Base-by-base conservation (phyloP, 2,329 filamentous ascomycete species). In the Cladophialophora exuberans region DNA sequence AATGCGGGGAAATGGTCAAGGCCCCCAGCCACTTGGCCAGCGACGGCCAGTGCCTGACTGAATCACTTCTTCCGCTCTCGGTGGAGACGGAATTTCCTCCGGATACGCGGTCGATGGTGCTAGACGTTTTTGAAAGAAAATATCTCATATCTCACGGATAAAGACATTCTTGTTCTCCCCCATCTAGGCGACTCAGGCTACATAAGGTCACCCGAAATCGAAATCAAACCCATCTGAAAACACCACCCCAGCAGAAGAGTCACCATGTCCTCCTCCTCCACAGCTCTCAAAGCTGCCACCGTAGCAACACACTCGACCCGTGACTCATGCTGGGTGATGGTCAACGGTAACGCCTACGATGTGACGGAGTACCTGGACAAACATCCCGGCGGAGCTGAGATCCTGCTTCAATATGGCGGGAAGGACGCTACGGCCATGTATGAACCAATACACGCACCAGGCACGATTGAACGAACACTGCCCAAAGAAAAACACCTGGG, bases 341-440 rank as follows among this genome's bases (percentile, higher is more conserved):
- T 95, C 65, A 91, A 96, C 71, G 81, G 79, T 64, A 79, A 78
- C 60, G 91, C 96, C 52, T 97, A 91, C 76, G 86, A 92, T 69
- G 79, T 96, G 66, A 86, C 87, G 52, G 83, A 83, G 55, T 95
- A 96, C 74, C 79, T 90, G 52, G 86, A 92, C 56, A 89, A 96
- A 76, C 90, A 96, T 74, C 90, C 90, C 13, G 92, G 90, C 67
- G 90, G 91, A 61, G 80, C 86, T 51, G 94, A 94, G 81, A 93
- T 96, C 69, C 77, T 96, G 63, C 91, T 94, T 83, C 84, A 91
- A 66, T 88, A 93, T 67, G 89, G 87, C 30, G 91, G 91, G 61
- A 73, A 72, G 33, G 80, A 96, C 78, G 90, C 90, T 6, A 62
- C 59, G 2, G 28, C 54, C 22, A 56, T 50, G 13, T 63, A 62